Conservation (phyloP, 352 stramenopile species). For the Elongisporangium undulatum region DNA sequence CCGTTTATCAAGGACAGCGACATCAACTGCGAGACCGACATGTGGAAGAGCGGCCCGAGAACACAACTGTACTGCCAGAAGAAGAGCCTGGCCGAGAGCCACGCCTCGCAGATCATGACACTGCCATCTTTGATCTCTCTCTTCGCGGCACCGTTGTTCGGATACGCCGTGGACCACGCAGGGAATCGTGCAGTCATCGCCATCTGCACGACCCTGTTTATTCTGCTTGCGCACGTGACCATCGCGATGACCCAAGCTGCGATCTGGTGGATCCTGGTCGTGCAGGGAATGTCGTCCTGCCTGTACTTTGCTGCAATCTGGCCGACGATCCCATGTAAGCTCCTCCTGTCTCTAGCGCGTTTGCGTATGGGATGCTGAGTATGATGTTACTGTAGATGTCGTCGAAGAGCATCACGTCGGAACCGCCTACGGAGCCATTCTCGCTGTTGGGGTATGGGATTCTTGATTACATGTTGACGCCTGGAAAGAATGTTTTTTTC, state of each 20-base stretch:
- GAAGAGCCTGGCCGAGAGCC: slow-evolving; percentile 32
- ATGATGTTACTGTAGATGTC: slow-evolving; percentile 30
- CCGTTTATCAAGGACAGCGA: slow-evolving; percentile 35
- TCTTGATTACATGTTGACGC: background rate
- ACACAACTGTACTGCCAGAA: slow-evolving; percentile 31
- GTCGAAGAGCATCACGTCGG: slow-evolving; percentile 68
- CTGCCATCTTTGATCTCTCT: slow-evolving; percentile 82
- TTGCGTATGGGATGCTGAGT: no score
- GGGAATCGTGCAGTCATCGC: slow-evolving; percentile 55
- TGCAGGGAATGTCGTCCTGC: slow-evolving; percentile 74
- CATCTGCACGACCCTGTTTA: slow-evolving; percentile 32
- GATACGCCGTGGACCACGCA: slow-evolving; percentile 66
- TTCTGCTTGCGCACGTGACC: slow-evolving; percentile 63
- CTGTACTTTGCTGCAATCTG: slow-evolving; percentile 81
- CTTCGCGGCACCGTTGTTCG: slow-evolving; percentile 67
- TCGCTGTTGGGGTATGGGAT: slow-evolving; percentile 38
- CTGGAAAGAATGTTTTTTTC: background rate
- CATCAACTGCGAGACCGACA: slow-evolving; percentile 43
- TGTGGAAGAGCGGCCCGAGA: slow-evolving; percentile 31
- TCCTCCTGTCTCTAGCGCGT: background rate
- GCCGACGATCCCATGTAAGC: slow-evolving; percentile 69
- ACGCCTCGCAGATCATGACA: slow-evolving; percentile 56
- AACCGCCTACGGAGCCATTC: slow-evolving; percentile 80
- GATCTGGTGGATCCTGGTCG: slow-evolving; percentile 62
- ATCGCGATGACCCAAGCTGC: slow-evolving; percentile 30